A percentile compares a stretch with the other conserved stretches of the same genome.
Evolutionary conservation across 2,329 filamentous ascomycete species (phyloP).

Genomic region (Parafenestella ontariensis): DNA sequence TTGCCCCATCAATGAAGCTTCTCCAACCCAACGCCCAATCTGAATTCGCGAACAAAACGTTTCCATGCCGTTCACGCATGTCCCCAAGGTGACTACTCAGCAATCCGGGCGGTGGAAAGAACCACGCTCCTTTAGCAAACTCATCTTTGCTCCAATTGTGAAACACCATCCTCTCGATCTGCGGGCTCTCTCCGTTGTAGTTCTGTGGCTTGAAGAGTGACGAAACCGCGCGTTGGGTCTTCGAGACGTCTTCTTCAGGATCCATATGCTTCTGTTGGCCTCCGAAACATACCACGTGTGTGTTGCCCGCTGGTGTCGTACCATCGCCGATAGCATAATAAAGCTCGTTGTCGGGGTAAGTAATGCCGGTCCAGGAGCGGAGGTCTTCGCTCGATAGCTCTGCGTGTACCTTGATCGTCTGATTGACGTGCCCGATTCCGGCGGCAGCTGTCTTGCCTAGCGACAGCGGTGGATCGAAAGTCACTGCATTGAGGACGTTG

Average conservation of each 20-base stretch:
- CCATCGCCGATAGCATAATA: constrained; percentile 57
- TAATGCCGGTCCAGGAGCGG: constrained; percentile 54
- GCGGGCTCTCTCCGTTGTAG: neutral
- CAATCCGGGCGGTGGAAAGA: constrained; percentile 44
- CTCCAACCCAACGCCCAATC: constrained; percentile 61
- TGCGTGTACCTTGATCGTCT: constrained; percentile 56
- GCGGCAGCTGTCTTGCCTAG: constrained; percentile 49
- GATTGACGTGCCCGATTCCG: constrained; percentile 54
- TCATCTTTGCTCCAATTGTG: constrained; percentile 60
- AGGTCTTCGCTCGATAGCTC: constrained; percentile 53
- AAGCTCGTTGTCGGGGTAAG: constrained; percentile 54
- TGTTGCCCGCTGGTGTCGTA: constrained; percentile 50
- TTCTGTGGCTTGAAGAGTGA: constrained; percentile 34
- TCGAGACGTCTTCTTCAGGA: constrained; percentile 52
- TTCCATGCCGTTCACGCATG: constrained; percentile 53
- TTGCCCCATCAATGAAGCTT: constrained; percentile 60
- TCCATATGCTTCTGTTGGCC: constrained; percentile 53
- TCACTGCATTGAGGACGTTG: constrained; percentile 53
- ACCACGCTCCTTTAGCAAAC: constrained; percentile 54
- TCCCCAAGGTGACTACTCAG: constrained; percentile 50
- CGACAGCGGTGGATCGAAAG: constrained; percentile 52
- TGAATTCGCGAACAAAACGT: constrained; percentile 56
- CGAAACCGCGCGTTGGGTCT: constrained; percentile 40
- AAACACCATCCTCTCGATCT: constrained; percentile 47
- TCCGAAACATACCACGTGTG: constrained; percentile 58